These are phyloP conservation scores for Sphenostylis stenocarpa DNA, from an alignment of 306 rosid genomes.

Conservation along the genomic window DNA sequence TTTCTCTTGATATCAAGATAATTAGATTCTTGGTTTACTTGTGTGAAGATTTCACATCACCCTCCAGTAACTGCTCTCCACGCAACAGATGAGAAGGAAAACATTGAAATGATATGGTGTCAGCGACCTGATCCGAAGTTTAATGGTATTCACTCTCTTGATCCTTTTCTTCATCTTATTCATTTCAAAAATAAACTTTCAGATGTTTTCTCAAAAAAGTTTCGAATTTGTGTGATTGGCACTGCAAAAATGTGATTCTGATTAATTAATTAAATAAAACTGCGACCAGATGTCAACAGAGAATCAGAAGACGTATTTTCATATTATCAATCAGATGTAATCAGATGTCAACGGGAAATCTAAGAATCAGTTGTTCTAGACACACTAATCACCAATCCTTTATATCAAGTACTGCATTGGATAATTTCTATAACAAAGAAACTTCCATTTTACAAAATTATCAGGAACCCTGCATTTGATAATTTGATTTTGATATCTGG, in stretches of 20 bases:
- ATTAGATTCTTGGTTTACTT: not conserved
- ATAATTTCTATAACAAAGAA: not conserved
- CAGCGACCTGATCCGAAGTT: conserved; percentile 65
- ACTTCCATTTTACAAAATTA: not conserved
- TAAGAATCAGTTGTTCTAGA: not conserved
- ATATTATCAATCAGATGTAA: not conserved
- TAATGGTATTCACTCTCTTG: conserved; percentile 50
- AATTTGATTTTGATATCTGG: not conserved
- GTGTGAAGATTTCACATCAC: conserved; percentile 78
- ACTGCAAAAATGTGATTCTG: not conserved
- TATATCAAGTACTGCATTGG: not conserved
- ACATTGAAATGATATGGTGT: conserved; percentile 75
- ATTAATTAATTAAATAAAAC: not conserved
- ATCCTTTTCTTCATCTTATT: not conserved
- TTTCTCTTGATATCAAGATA: not conserved
- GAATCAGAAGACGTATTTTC: not conserved
- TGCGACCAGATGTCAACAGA: not conserved
- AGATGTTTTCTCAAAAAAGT: not conserved
- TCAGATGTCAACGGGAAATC: not conserved
- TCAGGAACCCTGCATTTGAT: not conserved
- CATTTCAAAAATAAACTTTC: not conserved
- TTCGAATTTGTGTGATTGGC: not conserved
- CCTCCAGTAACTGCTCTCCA: conserved; percentile 90
- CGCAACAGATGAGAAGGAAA: conserved; percentile 78
- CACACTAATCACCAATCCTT: not conserved